Evolutionary conservation across 176 grass and related monocot species (phyloP), one percentile per base, ranked within the genome.

Genomic region (Triticum monococcum): DNA sequence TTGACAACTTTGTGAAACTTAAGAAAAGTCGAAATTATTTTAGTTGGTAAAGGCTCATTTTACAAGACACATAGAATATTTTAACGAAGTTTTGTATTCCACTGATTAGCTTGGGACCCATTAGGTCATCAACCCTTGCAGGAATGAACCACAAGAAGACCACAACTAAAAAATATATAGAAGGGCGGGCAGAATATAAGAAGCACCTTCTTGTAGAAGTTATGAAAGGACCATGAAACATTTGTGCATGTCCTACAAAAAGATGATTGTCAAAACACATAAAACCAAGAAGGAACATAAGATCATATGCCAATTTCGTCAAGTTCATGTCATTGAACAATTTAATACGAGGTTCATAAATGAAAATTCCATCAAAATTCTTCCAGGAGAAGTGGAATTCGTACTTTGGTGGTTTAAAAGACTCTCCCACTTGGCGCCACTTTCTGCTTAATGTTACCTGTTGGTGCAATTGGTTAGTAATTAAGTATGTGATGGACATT

Each of bases 391-490:
- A 71, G 36, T 68, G 20, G 41, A 88, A 83, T 30, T 69, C 79
- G 64, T 94, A 98, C 96, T 94, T 98, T 41, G 96, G 96, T 85
- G 96, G 96, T 45, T 95, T 95, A 79, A 98, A 98, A 11, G 93
- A 94, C 83, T 98, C 93, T 37, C 96, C 96, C 79, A 98, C 93
- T 89, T 94, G 91, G 40, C 91, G 91, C 96, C 96, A 98, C 32
- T 95, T 71, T 82, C 95, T 98, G 85, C 87, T 83, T 5, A 88
- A 90, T 26, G 93, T 95, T 80, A 98, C 96, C 96, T 98, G 72
- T 54, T 85, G 38, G 90, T 81, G 77, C 31, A 95, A 79, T 37
- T 77, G 38, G 12, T 76, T 26, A 89, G 70, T 59, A 59, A 59
- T 59, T 48, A 83, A 71, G 45, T 33, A 43, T 30, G 78, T 0